Evolutionary conservation across 1,139 yeast species (phyloP).

Genomic region (Pichia sp.): DNA sequence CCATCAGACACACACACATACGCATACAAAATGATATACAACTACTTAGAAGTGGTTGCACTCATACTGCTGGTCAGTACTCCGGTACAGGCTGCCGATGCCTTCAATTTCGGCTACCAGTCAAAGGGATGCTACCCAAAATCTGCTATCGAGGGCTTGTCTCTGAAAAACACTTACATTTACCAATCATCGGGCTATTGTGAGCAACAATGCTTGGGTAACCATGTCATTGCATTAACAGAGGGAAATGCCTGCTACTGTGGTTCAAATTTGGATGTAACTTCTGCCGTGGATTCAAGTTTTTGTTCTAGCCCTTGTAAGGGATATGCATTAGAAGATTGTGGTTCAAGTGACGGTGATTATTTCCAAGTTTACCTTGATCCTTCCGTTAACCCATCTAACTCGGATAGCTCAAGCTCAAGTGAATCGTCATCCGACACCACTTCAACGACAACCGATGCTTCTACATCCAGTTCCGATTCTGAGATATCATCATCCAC

Average conservation of each 20-base stretch:
- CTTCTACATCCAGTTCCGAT: conserved; percentile 8
- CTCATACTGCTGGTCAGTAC: too few species aligned
- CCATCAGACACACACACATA: too few species aligned
- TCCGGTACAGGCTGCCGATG: not conserved
- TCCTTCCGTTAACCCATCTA: conserved; percentile 12
- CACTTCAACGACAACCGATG: conserved; percentile 12
- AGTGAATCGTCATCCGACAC: conserved; percentile 11
- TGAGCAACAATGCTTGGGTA: conserved; percentile 37
- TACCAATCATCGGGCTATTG: conserved; percentile 51
- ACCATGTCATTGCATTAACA: conserved; percentile 45
- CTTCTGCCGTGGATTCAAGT: conserved; percentile 28
- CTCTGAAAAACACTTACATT: conserved; percentile 25
- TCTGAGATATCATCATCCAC: conserved; percentile 14
- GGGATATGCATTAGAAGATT: conserved; percentile 50
- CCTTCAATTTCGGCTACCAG: conserved; percentile 2
- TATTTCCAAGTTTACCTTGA: conserved; percentile 44
- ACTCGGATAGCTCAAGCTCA: conserved; percentile 7
- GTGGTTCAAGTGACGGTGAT: conserved; percentile 49
- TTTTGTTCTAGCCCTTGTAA: conserved; percentile 45
- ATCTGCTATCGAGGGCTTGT: conserved; percentile 16
- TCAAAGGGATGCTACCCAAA: conserved; percentile 21
- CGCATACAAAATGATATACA: too few species aligned
- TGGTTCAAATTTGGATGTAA: conserved; percentile 40
- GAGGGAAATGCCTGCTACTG: conserved; percentile 56
- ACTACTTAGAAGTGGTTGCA: too few species aligned